These are phyloP conservation scores for Aotearoamyces nothofagi DNA, from an alignment of 2,329 filamentous ascomycete species.

Conservation along the genomic window DNA sequence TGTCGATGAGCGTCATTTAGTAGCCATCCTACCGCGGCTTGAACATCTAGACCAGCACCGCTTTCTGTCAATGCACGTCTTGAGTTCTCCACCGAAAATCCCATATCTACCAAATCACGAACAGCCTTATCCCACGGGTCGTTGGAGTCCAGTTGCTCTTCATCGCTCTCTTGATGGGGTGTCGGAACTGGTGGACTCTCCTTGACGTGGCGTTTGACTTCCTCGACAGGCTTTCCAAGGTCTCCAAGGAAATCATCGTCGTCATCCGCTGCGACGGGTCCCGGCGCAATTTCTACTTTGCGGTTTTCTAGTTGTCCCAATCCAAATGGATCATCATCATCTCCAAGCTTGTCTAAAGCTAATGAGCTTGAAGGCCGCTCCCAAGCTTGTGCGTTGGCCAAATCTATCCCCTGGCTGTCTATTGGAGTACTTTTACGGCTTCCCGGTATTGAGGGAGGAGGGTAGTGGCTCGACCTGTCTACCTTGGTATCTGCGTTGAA, in stretches of 20 bases:
- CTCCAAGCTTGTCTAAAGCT: slow-evolving; percentile 18
- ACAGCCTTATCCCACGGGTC: slow-evolving; percentile 67
- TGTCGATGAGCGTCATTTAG: slow-evolving; percentile 83
- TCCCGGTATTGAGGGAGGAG: slow-evolving; percentile 30
- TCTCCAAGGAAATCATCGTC: slow-evolving; percentile 54
- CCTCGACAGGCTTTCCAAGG: slow-evolving; percentile 47
- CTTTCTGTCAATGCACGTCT: slow-evolving; percentile 65
- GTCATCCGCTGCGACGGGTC: slow-evolving; percentile 22
- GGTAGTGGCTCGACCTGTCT: slow-evolving; percentile 50
- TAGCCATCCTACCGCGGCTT: slow-evolving; percentile 77
- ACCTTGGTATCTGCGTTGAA: slow-evolving; percentile 53
- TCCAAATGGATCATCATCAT: slow-evolving; percentile 80
- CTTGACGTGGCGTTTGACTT: slow-evolving; percentile 32
- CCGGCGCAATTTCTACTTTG: slow-evolving; percentile 13
- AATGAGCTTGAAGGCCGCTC: slow-evolving; percentile 17
- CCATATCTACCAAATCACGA: slow-evolving; percentile 86
- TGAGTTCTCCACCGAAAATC: slow-evolving; percentile 78
- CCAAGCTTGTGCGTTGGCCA: slow-evolving; percentile 41
- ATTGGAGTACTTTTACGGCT: slow-evolving; percentile 25
- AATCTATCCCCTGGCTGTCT: slow-evolving; percentile 26
- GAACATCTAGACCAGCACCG: slow-evolving; percentile 64
- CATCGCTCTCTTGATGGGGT: slow-evolving; percentile 18
- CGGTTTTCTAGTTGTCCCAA: slow-evolving; percentile 44
- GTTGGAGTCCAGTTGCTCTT: slow-evolving; percentile 17
- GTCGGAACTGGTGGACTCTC: slow-evolving; percentile 25